A percentile compares a stretch with the other conserved stretches of the same genome.
These are phyloP conservation scores for Dacryopinax spathularia DNA, from an alignment of 768 basidiomycete species.

Conservation along the genomic window DNA sequence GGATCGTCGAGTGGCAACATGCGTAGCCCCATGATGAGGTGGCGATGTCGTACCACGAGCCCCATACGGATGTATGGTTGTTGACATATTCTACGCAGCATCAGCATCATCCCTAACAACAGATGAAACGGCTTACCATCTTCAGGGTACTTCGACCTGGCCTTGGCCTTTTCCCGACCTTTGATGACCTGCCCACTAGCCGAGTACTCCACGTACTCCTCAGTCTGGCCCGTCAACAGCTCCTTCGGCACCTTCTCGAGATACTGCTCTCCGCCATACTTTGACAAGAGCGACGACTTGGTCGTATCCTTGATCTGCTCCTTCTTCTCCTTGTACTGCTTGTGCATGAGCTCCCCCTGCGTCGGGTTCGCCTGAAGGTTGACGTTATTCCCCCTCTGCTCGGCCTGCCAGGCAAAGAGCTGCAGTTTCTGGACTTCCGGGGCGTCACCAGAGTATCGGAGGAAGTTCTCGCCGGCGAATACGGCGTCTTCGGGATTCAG, in stretches of 20 bases:
- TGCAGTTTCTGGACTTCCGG: conserved; percentile 82
- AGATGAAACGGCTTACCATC: conserved; percentile 49
- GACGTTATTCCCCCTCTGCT: conserved; percentile 82
- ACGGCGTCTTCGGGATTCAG: conserved; percentile 16
- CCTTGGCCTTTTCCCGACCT: conserved; percentile 78
- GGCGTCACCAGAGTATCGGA: conserved; percentile 84
- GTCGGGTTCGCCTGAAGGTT: conserved; percentile 95
- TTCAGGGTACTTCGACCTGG: conserved; percentile 86
- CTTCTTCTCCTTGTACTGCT: conserved; percentile 85
- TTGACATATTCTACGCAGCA: conserved; percentile 55
- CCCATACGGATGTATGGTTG: conserved; percentile 96
- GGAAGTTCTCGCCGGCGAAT: conserved; percentile 96
- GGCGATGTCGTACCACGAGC: conserved; percentile 74
- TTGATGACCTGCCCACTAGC: conserved; percentile 80
- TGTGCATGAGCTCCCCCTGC: conserved; percentile 80
- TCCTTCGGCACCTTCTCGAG: conserved; percentile 82
- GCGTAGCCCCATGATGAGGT: conserved; percentile 78
- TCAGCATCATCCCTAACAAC: conserved; percentile 8
- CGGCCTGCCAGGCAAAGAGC: conserved; percentile 94
- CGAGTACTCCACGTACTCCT: conserved; percentile 95
- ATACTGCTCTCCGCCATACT: conserved; percentile 90
- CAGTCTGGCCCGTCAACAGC: conserved; percentile 86
- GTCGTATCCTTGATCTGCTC: conserved; percentile 77
- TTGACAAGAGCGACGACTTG: conserved; percentile 77
- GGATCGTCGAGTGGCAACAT: conserved; percentile 80